Conservation (phyloP, 1,284 basidiomycete species). For the Trichosporon coremiiforme region DNA sequence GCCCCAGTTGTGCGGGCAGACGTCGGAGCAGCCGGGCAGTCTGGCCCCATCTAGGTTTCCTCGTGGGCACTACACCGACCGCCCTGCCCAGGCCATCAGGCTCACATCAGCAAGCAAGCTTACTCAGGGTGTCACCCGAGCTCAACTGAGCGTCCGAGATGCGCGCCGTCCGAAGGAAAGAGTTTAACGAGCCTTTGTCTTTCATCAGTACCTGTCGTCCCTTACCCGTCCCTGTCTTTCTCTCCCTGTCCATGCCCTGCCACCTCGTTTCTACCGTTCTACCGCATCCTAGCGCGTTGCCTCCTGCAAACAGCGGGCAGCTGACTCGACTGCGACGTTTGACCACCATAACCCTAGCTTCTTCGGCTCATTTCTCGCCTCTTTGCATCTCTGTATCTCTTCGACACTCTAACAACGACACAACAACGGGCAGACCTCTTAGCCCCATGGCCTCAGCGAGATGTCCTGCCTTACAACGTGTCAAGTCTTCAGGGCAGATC, state of each 20-base stretch:
- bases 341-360: neutral
- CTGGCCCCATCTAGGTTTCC: neutral
- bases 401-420: too few relatives aligned
- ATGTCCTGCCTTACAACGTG: neutral
- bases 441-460: neutral
- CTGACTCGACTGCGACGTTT: neutral
- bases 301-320: neutral
- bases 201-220: constrained; percentile 9
- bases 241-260: neutral
- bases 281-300: neutral
- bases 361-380: constrained; percentile 3
- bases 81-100: neutral
- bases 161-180: neutral
- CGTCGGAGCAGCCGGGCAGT: neutral
- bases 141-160: neutral
- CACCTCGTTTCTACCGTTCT: neutral
- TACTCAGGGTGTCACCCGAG: neutral
- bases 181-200: neutral
- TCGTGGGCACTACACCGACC: neutral
- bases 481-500: neutral
- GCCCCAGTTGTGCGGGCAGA: neutral
- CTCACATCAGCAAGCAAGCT: neutral
- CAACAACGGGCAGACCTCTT: neutral
- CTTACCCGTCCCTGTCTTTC: neutral
- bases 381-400: neutral